These are phyloP conservation scores for Jatropha multifida DNA, from an alignment of 441 rosid genomes.

Conservation along the genomic window DNA sequence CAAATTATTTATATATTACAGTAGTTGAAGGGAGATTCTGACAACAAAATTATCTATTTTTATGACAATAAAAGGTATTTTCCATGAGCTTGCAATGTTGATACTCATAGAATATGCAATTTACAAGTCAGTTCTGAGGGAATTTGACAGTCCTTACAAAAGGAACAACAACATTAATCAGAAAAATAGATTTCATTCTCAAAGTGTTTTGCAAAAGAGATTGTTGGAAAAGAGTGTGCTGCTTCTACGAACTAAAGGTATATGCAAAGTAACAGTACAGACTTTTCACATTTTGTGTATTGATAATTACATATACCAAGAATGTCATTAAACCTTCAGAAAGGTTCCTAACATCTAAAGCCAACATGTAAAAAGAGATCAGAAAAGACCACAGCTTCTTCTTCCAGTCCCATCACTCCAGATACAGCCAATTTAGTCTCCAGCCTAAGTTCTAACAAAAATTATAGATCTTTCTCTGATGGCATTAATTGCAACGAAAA, in stretches of 20 bases:
- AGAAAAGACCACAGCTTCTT: not conserved
- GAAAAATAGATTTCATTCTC: not conserved
- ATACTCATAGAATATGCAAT: too few relatives aligned
- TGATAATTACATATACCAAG: not conserved
- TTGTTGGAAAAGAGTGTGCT: not conserved
- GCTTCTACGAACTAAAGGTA: slow-evolving; percentile 3
- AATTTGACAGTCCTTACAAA: not conserved
- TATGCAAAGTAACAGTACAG: not conserved
- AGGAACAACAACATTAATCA: not conserved
- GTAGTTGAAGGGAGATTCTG: too few relatives aligned
- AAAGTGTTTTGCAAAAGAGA: not conserved
- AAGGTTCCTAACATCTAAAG: not conserved
- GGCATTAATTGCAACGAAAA: not conserved
- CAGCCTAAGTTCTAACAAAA: slow-evolving; percentile 11
- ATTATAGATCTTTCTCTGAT: not conserved
- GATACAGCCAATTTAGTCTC: not conserved
- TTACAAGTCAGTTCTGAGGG: too few relatives aligned
- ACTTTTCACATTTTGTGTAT: not conserved
- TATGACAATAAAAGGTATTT: too few relatives aligned
- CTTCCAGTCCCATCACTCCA: not conserved
- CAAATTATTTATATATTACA: too few relatives aligned
- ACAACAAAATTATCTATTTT: too few relatives aligned
- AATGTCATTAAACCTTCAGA: not conserved
- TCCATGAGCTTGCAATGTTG: too few relatives aligned
- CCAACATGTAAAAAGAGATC: not conserved